phyloP scores from a whole-genome alignment of 495 filamentous ascomycete genomes.

The Neurospora cerealis region DNA sequence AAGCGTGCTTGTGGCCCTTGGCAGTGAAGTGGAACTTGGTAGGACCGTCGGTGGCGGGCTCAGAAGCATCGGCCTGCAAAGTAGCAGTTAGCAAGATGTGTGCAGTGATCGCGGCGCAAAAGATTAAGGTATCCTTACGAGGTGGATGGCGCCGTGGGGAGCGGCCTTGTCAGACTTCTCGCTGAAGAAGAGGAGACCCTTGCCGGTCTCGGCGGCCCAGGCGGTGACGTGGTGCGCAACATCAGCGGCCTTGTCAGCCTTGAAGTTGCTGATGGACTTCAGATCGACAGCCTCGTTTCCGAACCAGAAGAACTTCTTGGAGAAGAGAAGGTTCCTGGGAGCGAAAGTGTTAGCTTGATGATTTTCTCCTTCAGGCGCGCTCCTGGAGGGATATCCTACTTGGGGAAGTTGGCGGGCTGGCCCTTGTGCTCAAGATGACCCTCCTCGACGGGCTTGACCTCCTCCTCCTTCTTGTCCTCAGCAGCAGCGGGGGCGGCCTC shows the following conservation, averaged over 20 bases:
- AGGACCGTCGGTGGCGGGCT: slow-evolving; percentile 60
- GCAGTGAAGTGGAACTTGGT: slow-evolving; percentile 78
- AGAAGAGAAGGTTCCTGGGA: slow-evolving; percentile 36
- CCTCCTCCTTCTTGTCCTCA: slow-evolving; percentile 43
- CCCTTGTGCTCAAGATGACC: slow-evolving; percentile 80
- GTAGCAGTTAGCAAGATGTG: slow-evolving; percentile 9
- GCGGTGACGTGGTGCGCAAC: slow-evolving; percentile 69
- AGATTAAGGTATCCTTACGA: slow-evolving; percentile 45
- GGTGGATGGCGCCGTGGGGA: slow-evolving; percentile 72
- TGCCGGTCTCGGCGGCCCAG: slow-evolving; percentile 88
- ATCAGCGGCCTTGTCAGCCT: slow-evolving; percentile 73
- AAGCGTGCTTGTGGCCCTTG: slow-evolving; percentile 78
- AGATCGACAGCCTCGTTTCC: slow-evolving; percentile 67
- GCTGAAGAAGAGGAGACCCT: slow-evolving; percentile 86
- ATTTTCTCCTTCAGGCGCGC: background rate
- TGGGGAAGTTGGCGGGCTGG: slow-evolving; percentile 65
- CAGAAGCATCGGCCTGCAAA: slow-evolving; percentile 66
- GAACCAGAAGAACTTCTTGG: slow-evolving; percentile 76
- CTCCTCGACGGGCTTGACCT: slow-evolving; percentile 58
- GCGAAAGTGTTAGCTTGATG: slow-evolving; percentile 9
- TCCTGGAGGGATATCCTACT: slow-evolving; percentile 50
- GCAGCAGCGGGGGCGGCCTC: slow-evolving; percentile 28
- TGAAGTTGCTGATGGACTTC: slow-evolving; percentile 63
- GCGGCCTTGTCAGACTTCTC: slow-evolving; percentile 74
- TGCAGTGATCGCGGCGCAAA: background rate